These are phyloP conservation scores for Candida sojae DNA, from an alignment of 1,139 yeast genomes.

Conservation along the genomic window DNA sequence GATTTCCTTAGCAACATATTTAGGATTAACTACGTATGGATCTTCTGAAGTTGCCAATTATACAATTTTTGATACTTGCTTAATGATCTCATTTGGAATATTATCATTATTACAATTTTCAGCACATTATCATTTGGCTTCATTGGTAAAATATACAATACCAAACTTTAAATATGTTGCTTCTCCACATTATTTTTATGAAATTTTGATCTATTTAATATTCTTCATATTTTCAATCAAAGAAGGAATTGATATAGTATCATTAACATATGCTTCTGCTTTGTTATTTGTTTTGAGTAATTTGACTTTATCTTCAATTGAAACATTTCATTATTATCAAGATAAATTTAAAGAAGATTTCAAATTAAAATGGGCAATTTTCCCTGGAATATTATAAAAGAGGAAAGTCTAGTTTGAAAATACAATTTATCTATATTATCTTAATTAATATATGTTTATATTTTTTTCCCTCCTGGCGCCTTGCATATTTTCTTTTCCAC, in stretches of 20 bases:
- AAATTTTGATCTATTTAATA: slow-evolving; percentile 60
- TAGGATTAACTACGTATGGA: slow-evolving; percentile 16
- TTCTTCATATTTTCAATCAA: slow-evolving; percentile 22
- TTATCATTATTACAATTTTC: slow-evolving; percentile 58
- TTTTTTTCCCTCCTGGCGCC: neutral
- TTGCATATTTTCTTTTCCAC: too few relatives aligned
- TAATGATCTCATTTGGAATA: slow-evolving; percentile 32
- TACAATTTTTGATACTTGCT: slow-evolving; percentile 16
- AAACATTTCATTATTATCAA: slow-evolving; percentile 56
- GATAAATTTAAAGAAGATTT: slow-evolving; percentile 23
- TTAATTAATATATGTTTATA: neutral
- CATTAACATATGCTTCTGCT: slow-evolving; percentile 21
- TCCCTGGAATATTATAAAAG: slow-evolving; percentile 20
- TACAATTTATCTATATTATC: too few relatives aligned
- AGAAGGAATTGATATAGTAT: slow-evolving; percentile 13
- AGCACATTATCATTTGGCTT: slow-evolving; percentile 63
- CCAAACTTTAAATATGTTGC: slow-evolving; percentile 54
- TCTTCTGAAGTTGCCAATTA: slow-evolving; percentile 10
- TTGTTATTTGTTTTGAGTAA: slow-evolving; percentile 65
- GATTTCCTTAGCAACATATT: slow-evolving; percentile 22
- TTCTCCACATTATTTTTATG: slow-evolving; percentile 85
- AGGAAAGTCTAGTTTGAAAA: too few relatives aligned
- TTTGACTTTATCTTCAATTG: slow-evolving; percentile 62
- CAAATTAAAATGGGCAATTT: slow-evolving; percentile 19
- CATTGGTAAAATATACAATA: slow-evolving; percentile 62